A percentile compares a stretch with the other conserved stretches of the same genome.
phyloP scores from a whole-genome alignment of 306 rosid species.

The Medicago arabica region DNA sequence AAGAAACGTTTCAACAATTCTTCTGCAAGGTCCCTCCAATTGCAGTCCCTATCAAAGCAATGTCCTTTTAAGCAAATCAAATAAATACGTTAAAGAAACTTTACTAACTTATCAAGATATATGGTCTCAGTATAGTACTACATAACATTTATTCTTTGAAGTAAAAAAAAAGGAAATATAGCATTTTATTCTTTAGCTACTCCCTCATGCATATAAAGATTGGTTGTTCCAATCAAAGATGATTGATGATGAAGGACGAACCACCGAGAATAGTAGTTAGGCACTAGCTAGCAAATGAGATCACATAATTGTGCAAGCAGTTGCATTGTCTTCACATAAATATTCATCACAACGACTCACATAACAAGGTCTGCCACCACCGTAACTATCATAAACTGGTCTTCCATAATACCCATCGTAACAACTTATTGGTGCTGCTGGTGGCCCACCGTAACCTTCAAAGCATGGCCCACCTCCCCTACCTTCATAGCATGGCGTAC shows the following conservation, averaged over 20 bases:
- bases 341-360: slow-evolving; percentile 54
- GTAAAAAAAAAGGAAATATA: background rate
- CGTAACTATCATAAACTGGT: slow-evolving; percentile 63
- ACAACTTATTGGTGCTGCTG: slow-evolving; percentile 28
- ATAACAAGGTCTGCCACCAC: slow-evolving; percentile 50
- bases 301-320: slow-evolving; percentile 66
- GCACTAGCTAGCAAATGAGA: background rate
- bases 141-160: background rate
- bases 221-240: background rate
- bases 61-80: slow-evolving; percentile 4
- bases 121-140: background rate
- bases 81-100: slow-evolving; percentile 19
- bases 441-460: slow-evolving; percentile 40
- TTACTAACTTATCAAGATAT: background rate
- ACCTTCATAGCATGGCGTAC: slow-evolving; percentile 48
- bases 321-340: slow-evolving; percentile 56
- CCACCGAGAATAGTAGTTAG: background rate
- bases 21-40: background rate
- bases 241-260: background rate
- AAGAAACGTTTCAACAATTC: slow-evolving; percentile 2
- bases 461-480: slow-evolving; percentile 53
- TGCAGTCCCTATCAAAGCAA: slow-evolving; percentile 26
- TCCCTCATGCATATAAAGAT: background rate
- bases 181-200: background rate
- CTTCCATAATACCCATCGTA: slow-evolving; percentile 52